Conservation (phyloP, 305 asterid species). For the Solanum hybrid region DNA sequence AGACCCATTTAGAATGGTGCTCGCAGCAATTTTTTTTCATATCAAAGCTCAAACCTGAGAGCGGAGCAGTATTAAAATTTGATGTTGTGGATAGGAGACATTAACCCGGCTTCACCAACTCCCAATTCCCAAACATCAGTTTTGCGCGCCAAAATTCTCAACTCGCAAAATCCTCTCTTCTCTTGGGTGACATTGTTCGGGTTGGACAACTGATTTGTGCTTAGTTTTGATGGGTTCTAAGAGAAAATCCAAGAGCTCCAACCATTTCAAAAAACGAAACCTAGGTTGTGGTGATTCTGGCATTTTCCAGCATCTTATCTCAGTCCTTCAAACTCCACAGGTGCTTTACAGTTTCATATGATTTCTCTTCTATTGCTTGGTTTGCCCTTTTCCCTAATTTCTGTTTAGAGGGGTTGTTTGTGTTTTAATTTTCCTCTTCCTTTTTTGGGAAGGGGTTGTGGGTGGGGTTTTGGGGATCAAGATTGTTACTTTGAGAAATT, state of each 20-base stretch:
- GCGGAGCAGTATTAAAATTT: no score
- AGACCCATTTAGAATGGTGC: no score
- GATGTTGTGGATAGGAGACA: no score
- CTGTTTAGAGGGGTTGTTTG: background rate
- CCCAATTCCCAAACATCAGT: background rate
- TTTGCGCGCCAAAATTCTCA: background rate
- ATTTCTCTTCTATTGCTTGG: background rate
- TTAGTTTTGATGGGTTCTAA: slow-evolving; percentile 3
- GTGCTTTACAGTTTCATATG: slow-evolving; percentile 7
- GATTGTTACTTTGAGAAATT: background rate
- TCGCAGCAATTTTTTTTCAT: no score
- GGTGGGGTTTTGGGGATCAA: background rate
- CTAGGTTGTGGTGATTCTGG: background rate
- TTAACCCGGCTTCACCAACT: background rate
- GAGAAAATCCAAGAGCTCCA: background rate
- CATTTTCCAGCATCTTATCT: slow-evolving; percentile 15
- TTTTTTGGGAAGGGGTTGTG: background rate
- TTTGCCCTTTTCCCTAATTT: background rate
- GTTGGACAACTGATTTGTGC: background rate
- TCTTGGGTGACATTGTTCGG: background rate
- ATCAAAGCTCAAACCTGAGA: no score
- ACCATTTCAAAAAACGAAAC: background rate
- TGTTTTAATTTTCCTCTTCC: background rate
- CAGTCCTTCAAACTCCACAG: slow-evolving; percentile 21
- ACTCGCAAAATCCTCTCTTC: background rate